Conservation (phyloP, 129 eudicot genomes). For the Artemisia annua region DNA sequence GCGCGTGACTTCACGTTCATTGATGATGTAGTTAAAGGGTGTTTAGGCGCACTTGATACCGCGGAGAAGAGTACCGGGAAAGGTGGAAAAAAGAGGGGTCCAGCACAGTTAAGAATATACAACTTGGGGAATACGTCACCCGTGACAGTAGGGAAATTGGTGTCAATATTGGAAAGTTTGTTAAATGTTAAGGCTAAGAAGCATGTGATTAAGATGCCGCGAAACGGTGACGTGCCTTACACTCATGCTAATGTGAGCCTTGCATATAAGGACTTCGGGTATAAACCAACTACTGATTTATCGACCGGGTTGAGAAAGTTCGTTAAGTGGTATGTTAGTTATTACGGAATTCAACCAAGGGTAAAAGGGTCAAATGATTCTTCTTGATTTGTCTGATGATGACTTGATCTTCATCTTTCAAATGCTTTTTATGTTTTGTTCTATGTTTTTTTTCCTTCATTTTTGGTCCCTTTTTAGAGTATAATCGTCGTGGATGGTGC, state of each 20-base stretch:
- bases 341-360: constrained; percentile 67
- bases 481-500: constrained; percentile 15
- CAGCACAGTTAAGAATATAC: constrained; percentile 70
- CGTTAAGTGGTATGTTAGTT: constrained; percentile 75
- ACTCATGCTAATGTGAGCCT: constrained; percentile 76
- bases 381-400: background rate
- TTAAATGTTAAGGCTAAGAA: constrained; percentile 69
- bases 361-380: constrained; percentile 49
- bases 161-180: constrained; percentile 53
- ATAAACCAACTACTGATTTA: constrained; percentile 76
- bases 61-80: constrained; percentile 84
- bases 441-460: constrained; percentile 19
- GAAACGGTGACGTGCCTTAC: constrained; percentile 83
- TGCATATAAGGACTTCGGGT: constrained; percentile 69
- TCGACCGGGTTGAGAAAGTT: constrained; percentile 72
- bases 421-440: constrained; percentile 23
- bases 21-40: constrained; percentile 76
- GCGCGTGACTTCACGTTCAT: constrained; percentile 92
- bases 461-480: constrained; percentile 22
- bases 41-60: constrained; percentile 71
- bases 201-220: constrained; percentile 75
- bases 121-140: constrained; percentile 81
- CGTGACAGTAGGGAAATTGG: constrained; percentile 69
- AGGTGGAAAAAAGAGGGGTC: constrained; percentile 65
- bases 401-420: background rate